phyloP scores from a whole-genome alignment of 768 basidiomycete species.

The Amanita fuliginea region DNA sequence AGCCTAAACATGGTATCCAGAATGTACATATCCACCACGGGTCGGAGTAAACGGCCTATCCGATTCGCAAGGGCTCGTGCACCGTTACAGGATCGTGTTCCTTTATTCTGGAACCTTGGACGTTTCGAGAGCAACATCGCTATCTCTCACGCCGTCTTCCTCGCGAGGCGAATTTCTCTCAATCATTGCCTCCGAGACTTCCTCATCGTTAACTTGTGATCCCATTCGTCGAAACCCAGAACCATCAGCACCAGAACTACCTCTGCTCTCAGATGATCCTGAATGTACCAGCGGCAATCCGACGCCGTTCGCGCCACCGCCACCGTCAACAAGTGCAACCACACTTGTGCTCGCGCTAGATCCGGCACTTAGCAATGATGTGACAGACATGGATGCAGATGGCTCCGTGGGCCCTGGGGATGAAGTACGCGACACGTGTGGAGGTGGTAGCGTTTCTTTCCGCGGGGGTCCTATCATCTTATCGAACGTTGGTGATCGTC shows the following conservation, averaged over 20 bases:
- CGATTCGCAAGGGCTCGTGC: background rate
- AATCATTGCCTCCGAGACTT: background rate
- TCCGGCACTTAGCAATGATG: background rate
- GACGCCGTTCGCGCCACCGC: slow-evolving; percentile 4
- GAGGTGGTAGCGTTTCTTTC: slow-evolving; percentile 17
- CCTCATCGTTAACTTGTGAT: background rate
- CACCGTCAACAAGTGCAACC: background rate
- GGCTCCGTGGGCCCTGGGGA: slow-evolving; percentile 9
- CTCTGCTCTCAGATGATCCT: background rate
- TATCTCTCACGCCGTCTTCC: background rate
- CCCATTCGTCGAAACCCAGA: background rate
- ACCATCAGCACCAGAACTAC: background rate
- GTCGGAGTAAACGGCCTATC: background rate
- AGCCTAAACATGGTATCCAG: slow-evolving; percentile 3
- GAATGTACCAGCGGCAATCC: background rate
- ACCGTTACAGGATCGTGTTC: background rate
- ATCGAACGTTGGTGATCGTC: slow-evolving; percentile 22
- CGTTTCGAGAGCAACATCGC: background rate
- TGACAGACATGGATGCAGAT: slow-evolving; percentile 4
- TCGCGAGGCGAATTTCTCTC: background rate
- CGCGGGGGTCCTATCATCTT: slow-evolving; percentile 24
- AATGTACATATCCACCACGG: background rate
- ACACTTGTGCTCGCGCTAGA: slow-evolving; percentile 1
- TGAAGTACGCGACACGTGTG: slow-evolving; percentile 14
- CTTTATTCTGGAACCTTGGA: background rate